Percentiles rank a stretch among this genome's conserved stretches.
Evolutionary conservation across 805 yeast species (phyloP).

Genomic region (Yamadazyma philogaea): DNA sequence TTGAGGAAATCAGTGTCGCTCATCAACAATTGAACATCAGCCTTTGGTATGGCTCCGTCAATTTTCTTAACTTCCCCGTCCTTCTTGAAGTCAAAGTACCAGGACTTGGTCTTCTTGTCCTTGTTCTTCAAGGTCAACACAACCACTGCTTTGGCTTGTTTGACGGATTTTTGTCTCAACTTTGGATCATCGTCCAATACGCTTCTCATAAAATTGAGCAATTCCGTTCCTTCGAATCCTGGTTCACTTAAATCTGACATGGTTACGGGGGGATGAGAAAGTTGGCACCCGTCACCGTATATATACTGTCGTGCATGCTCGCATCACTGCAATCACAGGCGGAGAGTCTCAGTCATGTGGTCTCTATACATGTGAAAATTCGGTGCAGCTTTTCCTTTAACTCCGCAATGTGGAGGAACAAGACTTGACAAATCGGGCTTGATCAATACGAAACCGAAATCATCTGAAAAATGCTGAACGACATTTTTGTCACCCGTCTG

Average conservation of each 20-base stretch:
- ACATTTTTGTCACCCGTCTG: too few species aligned
- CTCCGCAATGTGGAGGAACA: too few species aligned
- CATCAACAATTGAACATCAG: slow-evolving; percentile 57
- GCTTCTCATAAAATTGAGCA: slow-evolving; percentile 22
- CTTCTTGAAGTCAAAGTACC: slow-evolving; percentile 62
- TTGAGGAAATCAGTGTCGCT: slow-evolving; percentile 61
- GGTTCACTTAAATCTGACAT: slow-evolving; percentile 22
- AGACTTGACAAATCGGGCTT: too few species aligned
- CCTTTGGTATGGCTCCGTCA: slow-evolving; percentile 44
- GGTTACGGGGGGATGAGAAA: background rate
- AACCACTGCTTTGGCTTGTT: slow-evolving; percentile 19
- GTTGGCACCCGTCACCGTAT: too few species aligned
- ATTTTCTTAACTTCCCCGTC: slow-evolving; percentile 41
- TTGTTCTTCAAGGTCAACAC: slow-evolving; percentile 54
- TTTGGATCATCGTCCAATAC: slow-evolving; percentile 22
- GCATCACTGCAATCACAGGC: too few species aligned
- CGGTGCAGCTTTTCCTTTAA: too few species aligned
- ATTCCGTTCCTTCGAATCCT: slow-evolving; percentile 23
- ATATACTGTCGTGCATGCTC: too few species aligned
- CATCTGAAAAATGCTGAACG: too few species aligned
- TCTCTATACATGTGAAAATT: background rate
- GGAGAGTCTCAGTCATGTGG: background rate
- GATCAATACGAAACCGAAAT: too few species aligned
- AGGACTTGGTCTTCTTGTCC: slow-evolving; percentile 50
- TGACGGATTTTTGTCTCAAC: slow-evolving; percentile 18